A percentile compares a stretch with the other conserved stretches of the same genome.
phyloP scores from a whole-genome alignment of 805 yeast species.

The Candida boleticola region DNA sequence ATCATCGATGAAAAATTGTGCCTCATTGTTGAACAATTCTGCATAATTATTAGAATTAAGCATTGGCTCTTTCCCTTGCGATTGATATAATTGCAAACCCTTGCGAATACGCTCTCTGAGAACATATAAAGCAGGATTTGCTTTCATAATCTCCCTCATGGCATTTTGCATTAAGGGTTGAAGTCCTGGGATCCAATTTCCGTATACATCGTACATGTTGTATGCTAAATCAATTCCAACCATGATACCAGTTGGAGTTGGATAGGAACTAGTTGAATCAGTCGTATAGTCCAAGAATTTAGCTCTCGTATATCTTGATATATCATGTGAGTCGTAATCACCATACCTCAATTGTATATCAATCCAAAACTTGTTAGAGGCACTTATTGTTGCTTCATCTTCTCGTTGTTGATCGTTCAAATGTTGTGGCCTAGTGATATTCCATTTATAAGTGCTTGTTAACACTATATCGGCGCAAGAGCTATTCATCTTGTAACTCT shows the following conservation, averaged over 20 bases:
- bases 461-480: constrained; percentile 89
- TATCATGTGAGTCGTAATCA: constrained; percentile 96
- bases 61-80: constrained; percentile 90
- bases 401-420: constrained; percentile 56
- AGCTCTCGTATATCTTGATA: constrained; percentile 88
- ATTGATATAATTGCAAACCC: constrained; percentile 88
- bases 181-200: constrained; percentile 96
- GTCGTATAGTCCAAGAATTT: constrained; percentile 91
- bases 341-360: constrained; percentile 96
- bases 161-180: constrained; percentile 88
- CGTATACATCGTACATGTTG: constrained; percentile 94
- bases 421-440: constrained; percentile 75
- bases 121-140: constrained; percentile 90
- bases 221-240: constrained; percentile 91
- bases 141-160: constrained; percentile 89
- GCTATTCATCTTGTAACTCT: constrained; percentile 95
- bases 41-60: constrained; percentile 87
- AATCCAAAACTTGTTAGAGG: constrained; percentile 80
- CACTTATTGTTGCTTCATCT: constrained; percentile 58
- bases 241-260: constrained; percentile 90
- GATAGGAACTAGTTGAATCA: constrained; percentile 81
- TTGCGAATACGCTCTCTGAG: constrained; percentile 91
- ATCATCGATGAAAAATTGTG: constrained; percentile 87
- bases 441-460: constrained; percentile 77
- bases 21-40: constrained; percentile 81